Conservation (phyloP, 345 rosid species). For the Eucalyptus marginata region DNA sequence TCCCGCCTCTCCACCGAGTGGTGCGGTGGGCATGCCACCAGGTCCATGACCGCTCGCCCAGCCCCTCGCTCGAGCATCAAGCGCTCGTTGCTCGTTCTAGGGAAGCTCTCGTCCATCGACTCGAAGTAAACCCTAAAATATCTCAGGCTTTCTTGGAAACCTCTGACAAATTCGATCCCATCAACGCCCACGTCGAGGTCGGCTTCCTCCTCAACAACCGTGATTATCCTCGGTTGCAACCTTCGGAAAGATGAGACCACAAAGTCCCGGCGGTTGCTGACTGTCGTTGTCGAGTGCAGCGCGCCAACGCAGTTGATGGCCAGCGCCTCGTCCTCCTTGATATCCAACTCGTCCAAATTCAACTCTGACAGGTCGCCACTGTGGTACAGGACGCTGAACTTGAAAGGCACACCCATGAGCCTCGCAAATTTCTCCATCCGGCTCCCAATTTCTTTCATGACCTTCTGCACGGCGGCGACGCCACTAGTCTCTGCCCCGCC, state of each 20-base stretch:
- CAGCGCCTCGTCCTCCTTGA: conserved; percentile 62
- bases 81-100: conserved; percentile 70
- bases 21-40: conserved; percentile 62
- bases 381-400: conserved; percentile 75
- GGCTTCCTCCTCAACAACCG: conserved; percentile 88
- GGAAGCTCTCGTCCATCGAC: conserved; percentile 67
- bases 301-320: conserved; percentile 70
- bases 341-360: conserved; percentile 34
- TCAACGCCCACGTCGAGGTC: conserved; percentile 65
- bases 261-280: conserved; percentile 45
- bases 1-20: conserved; percentile 75
- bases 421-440: conserved; percentile 94
- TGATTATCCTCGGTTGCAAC: conserved; percentile 64
- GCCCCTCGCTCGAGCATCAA: conserved; percentile 78
- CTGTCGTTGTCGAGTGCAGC: conserved; percentile 40
- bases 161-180: conserved; percentile 49
- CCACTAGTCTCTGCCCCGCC: conserved; percentile 13
- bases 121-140: conserved; percentile 96
- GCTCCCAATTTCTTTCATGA: conserved; percentile 87
- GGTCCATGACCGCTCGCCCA: conserved; percentile 66
- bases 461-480: conserved; percentile 30
- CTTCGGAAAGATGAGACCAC: conserved; percentile 47
- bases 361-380: conserved; percentile 59
- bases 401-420: conserved; percentile 96
- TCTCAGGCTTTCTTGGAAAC: conserved; percentile 62